Evolutionary conservation across 2,329 filamentous ascomycete species (phyloP).

Genomic region (Cryphonectria parasitica): DNA sequence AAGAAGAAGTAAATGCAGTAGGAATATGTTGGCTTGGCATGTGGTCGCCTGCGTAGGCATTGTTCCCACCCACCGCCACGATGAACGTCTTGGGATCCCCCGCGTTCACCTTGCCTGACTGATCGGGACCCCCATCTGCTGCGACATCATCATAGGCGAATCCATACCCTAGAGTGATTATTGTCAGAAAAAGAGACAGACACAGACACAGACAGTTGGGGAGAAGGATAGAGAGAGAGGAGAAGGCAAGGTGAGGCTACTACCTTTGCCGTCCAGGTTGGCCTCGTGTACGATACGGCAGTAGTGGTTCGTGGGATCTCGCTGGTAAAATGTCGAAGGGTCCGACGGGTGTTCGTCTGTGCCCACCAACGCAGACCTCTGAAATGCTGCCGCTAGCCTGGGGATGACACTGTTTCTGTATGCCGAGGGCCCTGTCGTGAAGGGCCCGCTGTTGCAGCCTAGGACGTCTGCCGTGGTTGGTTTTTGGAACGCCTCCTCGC

Average conservation of each 20-base stretch:
- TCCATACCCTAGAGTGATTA: slow-evolving; percentile 50
- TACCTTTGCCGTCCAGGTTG: slow-evolving; percentile 51
- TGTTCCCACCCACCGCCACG: slow-evolving; percentile 53
- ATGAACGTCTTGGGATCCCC: slow-evolving; percentile 52
- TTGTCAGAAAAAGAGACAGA: not conserved
- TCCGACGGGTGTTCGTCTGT: slow-evolving; percentile 46
- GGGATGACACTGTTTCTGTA: slow-evolving; percentile 51
- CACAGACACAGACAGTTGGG: not conserved
- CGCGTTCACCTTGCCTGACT: slow-evolving; percentile 60
- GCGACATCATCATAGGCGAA: slow-evolving; percentile 67
- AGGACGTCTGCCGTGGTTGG: slow-evolving; percentile 68
- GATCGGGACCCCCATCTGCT: slow-evolving; percentile 53
- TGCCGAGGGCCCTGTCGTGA: slow-evolving; percentile 48
- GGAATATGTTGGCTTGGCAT: not conserved
- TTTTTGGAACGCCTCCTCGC: slow-evolving; percentile 51
- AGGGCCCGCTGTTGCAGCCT: slow-evolving; percentile 66
- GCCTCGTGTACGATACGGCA: slow-evolving; percentile 58
- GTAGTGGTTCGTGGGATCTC: slow-evolving; percentile 60
- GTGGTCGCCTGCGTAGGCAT: slow-evolving; percentile 35
- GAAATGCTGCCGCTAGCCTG: slow-evolving; percentile 52
- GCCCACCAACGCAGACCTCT: slow-evolving; percentile 56
- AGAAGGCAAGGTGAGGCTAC: not conserved
- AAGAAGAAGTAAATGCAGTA: not conserved
- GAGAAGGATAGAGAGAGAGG: not conserved
- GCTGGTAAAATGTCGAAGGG: slow-evolving; percentile 42